Percentiles rank a stretch among this genome's conserved stretches.
These are phyloP conservation scores for Exophiala spinifera DNA, from an alignment of 2,329 filamentous ascomycete species.

Conservation along the genomic window DNA sequence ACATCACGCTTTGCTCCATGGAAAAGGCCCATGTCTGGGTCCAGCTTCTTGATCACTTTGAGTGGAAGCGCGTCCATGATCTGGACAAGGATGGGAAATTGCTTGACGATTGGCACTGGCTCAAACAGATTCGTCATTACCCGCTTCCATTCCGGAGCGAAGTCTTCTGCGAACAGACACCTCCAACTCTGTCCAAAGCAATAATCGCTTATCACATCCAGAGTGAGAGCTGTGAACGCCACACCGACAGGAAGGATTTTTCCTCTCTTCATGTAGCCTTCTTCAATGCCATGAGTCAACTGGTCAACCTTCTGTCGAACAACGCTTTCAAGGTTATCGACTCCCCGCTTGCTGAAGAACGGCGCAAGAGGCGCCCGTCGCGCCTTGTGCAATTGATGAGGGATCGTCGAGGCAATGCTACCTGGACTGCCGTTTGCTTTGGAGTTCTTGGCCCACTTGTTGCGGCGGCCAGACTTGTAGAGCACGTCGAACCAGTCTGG, in stretches of 20 bases:
- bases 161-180: conserved; percentile 1
- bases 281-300: neutral
- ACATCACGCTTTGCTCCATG: conserved; percentile 5
- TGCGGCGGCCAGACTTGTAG: conserved; percentile 3
- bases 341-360: conserved; percentile 43
- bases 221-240: conserved; percentile 8
- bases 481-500: conserved; percentile 16
- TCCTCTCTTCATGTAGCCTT: neutral
- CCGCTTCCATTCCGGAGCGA: conserved; percentile 6
- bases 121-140: conserved; percentile 6
- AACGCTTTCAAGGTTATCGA: conserved; percentile 22
- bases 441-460: conserved; percentile 8
- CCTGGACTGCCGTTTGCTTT: neutral
- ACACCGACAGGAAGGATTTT: neutral
- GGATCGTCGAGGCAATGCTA: conserved; percentile 30
- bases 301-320: neutral
- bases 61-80: neutral
- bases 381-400: conserved; percentile 37
- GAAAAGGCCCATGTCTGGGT: conserved; percentile 4
- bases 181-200: conserved; percentile 4
- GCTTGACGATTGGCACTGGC: neutral
- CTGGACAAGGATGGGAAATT: neutral
- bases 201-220: conserved; percentile 13
- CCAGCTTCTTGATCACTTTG: neutral
- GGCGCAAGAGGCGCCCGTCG: conserved; percentile 40